These are phyloP conservation scores for Kuraishia ogatae DNA, from an alignment of 805 yeast species.

Conservation along the genomic window DNA sequence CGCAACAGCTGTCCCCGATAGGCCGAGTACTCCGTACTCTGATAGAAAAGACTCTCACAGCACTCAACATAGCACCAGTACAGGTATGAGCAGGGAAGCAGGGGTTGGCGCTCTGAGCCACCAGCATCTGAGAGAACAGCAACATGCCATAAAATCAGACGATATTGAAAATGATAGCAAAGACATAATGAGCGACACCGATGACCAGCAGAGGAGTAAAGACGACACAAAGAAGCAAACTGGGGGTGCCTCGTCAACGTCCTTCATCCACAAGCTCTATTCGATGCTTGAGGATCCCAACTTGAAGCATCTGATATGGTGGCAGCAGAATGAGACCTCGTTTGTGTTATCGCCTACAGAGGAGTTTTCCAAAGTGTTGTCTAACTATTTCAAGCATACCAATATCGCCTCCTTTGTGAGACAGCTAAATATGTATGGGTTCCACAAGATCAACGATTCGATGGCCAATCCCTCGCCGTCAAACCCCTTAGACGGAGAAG, in stretches of 20 bases:
- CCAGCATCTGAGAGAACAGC: neutral
- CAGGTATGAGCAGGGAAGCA: neutral
- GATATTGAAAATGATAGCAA: neutral
- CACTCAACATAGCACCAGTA: neutral
- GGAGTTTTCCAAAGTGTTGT: slow-evolving; percentile 69
- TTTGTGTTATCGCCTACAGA: slow-evolving; percentile 82
- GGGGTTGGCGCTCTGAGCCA: neutral
- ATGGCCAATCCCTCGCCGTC: slow-evolving; percentile 1
- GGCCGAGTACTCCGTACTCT: neutral
- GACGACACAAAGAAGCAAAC: neutral
- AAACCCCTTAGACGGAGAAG: neutral
- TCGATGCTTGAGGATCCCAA: slow-evolving; percentile 79
- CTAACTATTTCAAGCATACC: slow-evolving; percentile 68
- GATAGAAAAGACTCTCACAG: neutral
- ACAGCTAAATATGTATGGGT: slow-evolving; percentile 77
- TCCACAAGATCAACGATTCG: slow-evolving; percentile 60
- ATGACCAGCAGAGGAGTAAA: neutral
- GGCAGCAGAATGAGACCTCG: slow-evolving; percentile 60
- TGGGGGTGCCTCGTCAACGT: slow-evolving; percentile 13
- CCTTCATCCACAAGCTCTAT: slow-evolving; percentile 82
- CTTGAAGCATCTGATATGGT: slow-evolving; percentile 73
- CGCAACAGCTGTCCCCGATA: neutral
- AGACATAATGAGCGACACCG: neutral
- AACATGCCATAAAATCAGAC: neutral
- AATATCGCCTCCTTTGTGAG: slow-evolving; percentile 74